Evolutionary conservation across 768 basidiomycete genomes (phyloP), one percentile per base, ranked within the genome.

Genomic region (Fistulinella prunicolor): DNA sequence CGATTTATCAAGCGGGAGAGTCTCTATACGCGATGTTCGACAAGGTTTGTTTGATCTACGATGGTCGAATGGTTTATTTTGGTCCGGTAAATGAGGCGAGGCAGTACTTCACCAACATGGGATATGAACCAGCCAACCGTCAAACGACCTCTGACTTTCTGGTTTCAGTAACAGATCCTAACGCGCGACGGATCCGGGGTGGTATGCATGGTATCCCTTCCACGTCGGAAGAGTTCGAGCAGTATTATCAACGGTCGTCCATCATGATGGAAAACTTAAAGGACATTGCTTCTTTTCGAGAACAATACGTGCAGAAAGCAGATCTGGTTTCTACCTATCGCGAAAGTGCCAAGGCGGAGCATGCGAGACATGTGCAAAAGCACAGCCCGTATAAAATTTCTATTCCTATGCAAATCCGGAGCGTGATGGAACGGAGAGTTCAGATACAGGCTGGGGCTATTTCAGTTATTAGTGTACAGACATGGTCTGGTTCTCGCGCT

Each of bases 1-100:
- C 88, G 2, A 81, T 94, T 34, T 93, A 94, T 66, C 90, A 93
- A 64, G 90, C 90, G 4, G 83, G 85, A 42, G 88, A 91, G 62
- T 72, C 73, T 3, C 65, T 86, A 0, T 86, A 82, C 48, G 51
- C 75, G 35, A 73, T 77, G 53, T 93, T 87, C 56, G 82, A 87
- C 75, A 85, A 86, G 61, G 82, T 86, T 19, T 77, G 80, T 57
- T 70, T 86, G 32, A 72, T 86, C 58, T 73, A 80, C 62, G 78
- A 79, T 41, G 81, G 83, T 13, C 68, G 70, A 20, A 77, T 80
- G 69, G 74, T 77, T 36, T 86, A 79, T 64, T 85, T 75, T 46
- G 85, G 85, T 1, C 75, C 76, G 0, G 75, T 78, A 4, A 61
- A 67, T 21, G 62, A 73, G 36, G 85, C 82, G 0, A 67, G 78